Evolutionary conservation across 768 basidiomycete genomes (phyloP).

Genomic region (Gloeopeniophorella convolvens): DNA sequence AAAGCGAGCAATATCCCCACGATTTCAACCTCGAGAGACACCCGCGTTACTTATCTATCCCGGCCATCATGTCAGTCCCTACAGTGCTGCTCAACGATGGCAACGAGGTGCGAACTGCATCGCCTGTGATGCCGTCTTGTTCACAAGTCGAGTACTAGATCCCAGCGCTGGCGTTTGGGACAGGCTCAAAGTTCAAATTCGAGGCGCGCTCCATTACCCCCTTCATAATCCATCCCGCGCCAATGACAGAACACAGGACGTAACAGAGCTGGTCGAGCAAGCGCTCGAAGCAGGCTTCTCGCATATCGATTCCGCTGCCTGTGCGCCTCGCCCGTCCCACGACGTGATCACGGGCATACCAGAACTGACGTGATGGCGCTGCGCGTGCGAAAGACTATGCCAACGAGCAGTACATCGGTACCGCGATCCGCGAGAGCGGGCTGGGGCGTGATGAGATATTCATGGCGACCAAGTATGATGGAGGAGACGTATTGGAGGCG

Average conservation of each 20-base stretch:
- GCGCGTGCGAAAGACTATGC: constrained; percentile 27
- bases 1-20: too few relatives aligned
- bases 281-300: constrained; percentile 55
- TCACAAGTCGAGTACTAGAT: constrained; percentile 34
- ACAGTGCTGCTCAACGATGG: constrained; percentile 33
- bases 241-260: too few relatives aligned
- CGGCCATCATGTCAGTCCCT: constrained; percentile 33
- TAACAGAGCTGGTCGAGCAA: constrained; percentile 46
- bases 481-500: constrained; percentile 32
- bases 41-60: too few relatives aligned
- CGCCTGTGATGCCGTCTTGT: background rate
- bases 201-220: constrained; percentile 25
- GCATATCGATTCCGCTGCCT: constrained; percentile 58
- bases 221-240: too few relatives aligned
- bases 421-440: constrained; percentile 32
- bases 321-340: constrained; percentile 27
- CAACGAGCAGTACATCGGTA: constrained; percentile 35
- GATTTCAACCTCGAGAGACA: too few relatives aligned
- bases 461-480: constrained; percentile 43
- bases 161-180: constrained; percentile 57
- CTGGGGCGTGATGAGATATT: constrained; percentile 31
- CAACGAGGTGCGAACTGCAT: constrained; percentile 24
- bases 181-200: constrained; percentile 39
- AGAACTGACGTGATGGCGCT: too few relatives aligned
- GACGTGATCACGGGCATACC: background rate